Conservation (phyloP, 1,284 basidiomycete species). For the Cutaneotrichosporon cyanovorans region DNA sequence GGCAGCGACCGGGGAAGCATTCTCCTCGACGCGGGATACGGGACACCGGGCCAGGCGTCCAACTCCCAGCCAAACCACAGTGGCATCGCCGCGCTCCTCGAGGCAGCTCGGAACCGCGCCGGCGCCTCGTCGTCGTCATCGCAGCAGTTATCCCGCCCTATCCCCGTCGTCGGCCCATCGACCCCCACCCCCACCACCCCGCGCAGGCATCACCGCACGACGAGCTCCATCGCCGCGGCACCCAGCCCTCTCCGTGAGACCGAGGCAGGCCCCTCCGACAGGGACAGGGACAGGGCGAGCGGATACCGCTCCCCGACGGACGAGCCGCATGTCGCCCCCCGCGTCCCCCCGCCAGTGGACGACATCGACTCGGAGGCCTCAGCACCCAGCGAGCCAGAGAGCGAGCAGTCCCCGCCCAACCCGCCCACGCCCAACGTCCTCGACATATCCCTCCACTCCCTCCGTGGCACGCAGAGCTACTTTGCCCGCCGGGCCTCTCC, state of each 20-base stretch:
- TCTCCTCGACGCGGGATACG: constrained; percentile 71
- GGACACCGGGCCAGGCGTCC: constrained; percentile 30
- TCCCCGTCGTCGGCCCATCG: too few relatives aligned
- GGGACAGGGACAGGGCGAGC: too few relatives aligned
- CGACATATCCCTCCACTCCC: constrained; percentile 50
- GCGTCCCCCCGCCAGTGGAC: constrained; percentile 28
- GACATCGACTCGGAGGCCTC: constrained; percentile 22
- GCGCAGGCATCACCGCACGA: constrained; percentile 26
- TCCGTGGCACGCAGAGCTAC: constrained; percentile 30
- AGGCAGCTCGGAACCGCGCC: constrained; percentile 33
- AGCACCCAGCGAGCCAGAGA: constrained; percentile 14
- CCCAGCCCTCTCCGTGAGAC: constrained; percentile 34
- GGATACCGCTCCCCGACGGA: constrained; percentile 44
- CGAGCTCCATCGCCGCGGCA: constrained; percentile 20
- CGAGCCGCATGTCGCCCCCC: constrained; percentile 30
- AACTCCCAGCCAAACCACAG: constrained; percentile 16
- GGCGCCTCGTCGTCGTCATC: not conserved
- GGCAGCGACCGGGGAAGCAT: constrained; percentile 91
- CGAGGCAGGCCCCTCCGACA: constrained; percentile 9
- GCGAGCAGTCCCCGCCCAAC: constrained; percentile 39
- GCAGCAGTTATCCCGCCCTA: constrained; percentile 1
- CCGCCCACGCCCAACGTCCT: constrained; percentile 52
- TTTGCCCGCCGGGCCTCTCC: constrained; percentile 24
- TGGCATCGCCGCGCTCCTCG: constrained; percentile 29
- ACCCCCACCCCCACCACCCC: constrained; percentile 13